phyloP scores from a whole-genome alignment of 192 early-diverging fungal species.

The Mortierella alpina region DNA sequence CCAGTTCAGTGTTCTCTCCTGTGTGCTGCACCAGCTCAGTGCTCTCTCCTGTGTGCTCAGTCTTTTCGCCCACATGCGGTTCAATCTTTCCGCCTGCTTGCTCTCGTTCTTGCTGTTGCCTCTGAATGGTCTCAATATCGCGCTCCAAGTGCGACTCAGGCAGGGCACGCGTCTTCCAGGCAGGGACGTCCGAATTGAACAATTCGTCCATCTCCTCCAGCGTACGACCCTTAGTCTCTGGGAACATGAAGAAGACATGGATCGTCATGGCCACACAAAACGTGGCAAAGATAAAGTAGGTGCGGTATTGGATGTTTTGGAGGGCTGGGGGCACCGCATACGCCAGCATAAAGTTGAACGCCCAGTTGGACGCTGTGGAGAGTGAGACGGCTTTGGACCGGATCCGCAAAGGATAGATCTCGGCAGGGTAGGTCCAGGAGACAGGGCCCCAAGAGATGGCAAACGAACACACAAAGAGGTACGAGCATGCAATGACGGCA shows the following conservation, averaged over 20 bases:
- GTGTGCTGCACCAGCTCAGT: no score
- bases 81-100: no score
- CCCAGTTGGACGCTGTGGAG: constrained; percentile 92
- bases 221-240: constrained; percentile 86
- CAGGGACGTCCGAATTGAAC: constrained; percentile 60
- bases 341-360: constrained; percentile 82
- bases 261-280: constrained; percentile 68
- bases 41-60: no score
- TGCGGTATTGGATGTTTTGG: constrained; percentile 69
- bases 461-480: constrained; percentile 85
- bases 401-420: constrained; percentile 91
- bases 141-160: constrained; percentile 6
- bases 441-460: constrained; percentile 93
- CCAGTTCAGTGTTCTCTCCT: no score
- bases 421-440: constrained; percentile 90
- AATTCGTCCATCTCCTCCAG: constrained; percentile 73
- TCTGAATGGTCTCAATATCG: constrained; percentile 12
- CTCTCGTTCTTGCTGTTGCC: constrained; percentile 8
- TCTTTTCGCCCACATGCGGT: no score
- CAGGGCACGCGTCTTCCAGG: constrained; percentile 46
- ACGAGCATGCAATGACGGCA: constrained; percentile 75
- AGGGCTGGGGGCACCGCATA: constrained; percentile 78
- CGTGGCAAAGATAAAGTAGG: constrained; percentile 78
- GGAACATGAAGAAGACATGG: constrained; percentile 76
- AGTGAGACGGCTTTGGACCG: constrained; percentile 87